Evolutionary conservation across 805 yeast species (phyloP), one percentile per base, ranked within the genome.

Genomic region (Lachancea fermentati): DNA sequence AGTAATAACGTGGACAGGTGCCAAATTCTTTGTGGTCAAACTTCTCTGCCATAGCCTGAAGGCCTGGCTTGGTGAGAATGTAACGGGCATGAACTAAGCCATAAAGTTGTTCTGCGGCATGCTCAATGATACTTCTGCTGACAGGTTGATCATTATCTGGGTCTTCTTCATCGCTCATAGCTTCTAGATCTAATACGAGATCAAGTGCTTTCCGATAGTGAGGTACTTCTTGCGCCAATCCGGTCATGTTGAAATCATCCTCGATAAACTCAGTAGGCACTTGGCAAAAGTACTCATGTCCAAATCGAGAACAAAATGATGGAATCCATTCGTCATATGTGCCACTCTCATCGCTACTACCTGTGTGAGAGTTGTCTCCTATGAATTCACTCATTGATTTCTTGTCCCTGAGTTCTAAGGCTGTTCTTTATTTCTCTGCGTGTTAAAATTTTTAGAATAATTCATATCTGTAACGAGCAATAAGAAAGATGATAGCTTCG

Each of bases 231-330:
- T 81, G 75, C 24, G 83, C 73, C 38, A 93, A 71, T 1, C 97
- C 97, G 1, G 97, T 89, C 54, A 93, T 72, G 59, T 93, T 93
- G 72, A 93, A 93, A 51, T 93, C 97, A 63, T 93, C 98, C 54
- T 89, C 97, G 45, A 93, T 86, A 62, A 88, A 93, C 36, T 87
- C 96, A 35, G 85, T 87, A 1, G 88, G 74, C 4, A 93, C 96
- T 51, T 89, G 94, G 32, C 89, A 95, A 62, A 88, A 88, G 60
- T 81, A 91, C 57, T 93, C 94, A 59, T 85, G 91, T 17, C 91
- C 91, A 54, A 81, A 82, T 51, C 78, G 68, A 34, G 82, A 74
- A 57, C 94, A 84, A 62, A 81, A 86, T 50, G 80, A 80, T 45
- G 82, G 76, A 51, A 87, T 81, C 96, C 95, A 88, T 33, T 87